Evolutionary conservation across 371 early-diverging fungal genomes (phyloP), one percentile per base, ranked within the genome.

Genomic region (Mucor saturninus): DNA sequence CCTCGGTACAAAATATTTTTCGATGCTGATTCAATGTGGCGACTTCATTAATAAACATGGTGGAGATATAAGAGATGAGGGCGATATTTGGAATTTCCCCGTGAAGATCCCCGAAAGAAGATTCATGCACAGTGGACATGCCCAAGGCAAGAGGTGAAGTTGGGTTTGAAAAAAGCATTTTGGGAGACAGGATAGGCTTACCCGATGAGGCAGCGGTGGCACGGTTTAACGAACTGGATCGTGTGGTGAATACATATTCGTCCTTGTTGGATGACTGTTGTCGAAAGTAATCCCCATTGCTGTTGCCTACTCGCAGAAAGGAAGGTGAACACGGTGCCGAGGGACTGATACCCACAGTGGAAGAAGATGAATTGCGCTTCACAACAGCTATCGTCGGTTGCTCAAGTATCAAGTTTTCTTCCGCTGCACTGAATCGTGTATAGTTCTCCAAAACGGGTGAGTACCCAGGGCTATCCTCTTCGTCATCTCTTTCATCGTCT

Each of bases 21-120:
- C 81, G 67, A 9, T 62, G 66, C 31, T 64, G 61, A 52, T 73
- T 72, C 32, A 76, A 53, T n/a, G 49, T 32, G 5, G 61, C 55
- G 1, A 81, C 79, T 21, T 61, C 53, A 5, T 48, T 42, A n/a
- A 70, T 65, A 59, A 81, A 73, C 0, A 50, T 37, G 5, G 43
- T 52, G 2, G 73, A 66, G 29, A 81, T 55, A 11, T 71, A 62
- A 1, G 81, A 78, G n/a, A 81, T 38, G 0, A 81, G 59, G n/a
- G 81, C 76, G 32, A 67, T 51, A 46, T 75, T 70, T 2, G 65
- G 67, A 35, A 62, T 43, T n/a, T 49, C 61, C 30, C n/a, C 21
- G 21, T 21, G 21, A 21, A 21, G 28, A 39, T 42, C 43, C 10
- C 11, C 43, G 43, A 42, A n/a, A 10, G 21, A 21, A 21, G 38